Conservation (phyloP, 2,329 filamentous ascomycete genomes). For the Nemania serpens region DNA sequence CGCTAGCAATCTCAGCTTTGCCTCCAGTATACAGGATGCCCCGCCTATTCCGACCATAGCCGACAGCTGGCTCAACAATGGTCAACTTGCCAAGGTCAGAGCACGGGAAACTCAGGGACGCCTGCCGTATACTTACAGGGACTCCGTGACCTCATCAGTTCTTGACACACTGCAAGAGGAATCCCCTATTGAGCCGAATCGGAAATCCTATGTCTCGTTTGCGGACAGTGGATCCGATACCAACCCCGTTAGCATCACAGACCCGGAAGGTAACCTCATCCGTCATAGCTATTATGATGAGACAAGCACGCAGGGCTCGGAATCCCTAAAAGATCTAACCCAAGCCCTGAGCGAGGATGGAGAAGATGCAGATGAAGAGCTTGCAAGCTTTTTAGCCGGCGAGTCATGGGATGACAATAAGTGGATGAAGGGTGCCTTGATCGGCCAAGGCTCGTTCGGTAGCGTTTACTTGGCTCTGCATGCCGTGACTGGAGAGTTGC, state of each 20-base stretch:
- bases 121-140: slow-evolving; percentile 70
- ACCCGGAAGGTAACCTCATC: slow-evolving; percentile 71
- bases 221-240: slow-evolving; percentile 76
- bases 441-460: slow-evolving; percentile 95
- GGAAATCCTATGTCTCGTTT: slow-evolving; percentile 95
- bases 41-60: slow-evolving; percentile 95
- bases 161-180: slow-evolving; percentile 92
- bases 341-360: slow-evolving; percentile 88
- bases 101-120: slow-evolving; percentile 51
- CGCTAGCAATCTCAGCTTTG: slow-evolving; percentile 89
- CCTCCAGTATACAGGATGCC: slow-evolving; percentile 89
- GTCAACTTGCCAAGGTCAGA: slow-evolving; percentile 56
- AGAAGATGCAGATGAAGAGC: slow-evolving; percentile 86
- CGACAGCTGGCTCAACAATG: slow-evolving; percentile 81
- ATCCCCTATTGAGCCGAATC: slow-evolving; percentile 80
- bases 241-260: slow-evolving; percentile 71
- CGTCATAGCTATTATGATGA: slow-evolving; percentile 87
- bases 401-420: slow-evolving; percentile 97
- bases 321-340: slow-evolving; percentile 81
- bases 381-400: slow-evolving; percentile 86
- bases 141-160: slow-evolving; percentile 87
- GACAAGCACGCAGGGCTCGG: slow-evolving; percentile 69
- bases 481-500: slow-evolving; percentile 92
- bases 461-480: slow-evolving; percentile 94
- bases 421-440: slow-evolving; percentile 99